These are phyloP conservation scores for Tulasnella sp. DNA, from an alignment of 768 basidiomycete genomes.

Conservation along the genomic window DNA sequence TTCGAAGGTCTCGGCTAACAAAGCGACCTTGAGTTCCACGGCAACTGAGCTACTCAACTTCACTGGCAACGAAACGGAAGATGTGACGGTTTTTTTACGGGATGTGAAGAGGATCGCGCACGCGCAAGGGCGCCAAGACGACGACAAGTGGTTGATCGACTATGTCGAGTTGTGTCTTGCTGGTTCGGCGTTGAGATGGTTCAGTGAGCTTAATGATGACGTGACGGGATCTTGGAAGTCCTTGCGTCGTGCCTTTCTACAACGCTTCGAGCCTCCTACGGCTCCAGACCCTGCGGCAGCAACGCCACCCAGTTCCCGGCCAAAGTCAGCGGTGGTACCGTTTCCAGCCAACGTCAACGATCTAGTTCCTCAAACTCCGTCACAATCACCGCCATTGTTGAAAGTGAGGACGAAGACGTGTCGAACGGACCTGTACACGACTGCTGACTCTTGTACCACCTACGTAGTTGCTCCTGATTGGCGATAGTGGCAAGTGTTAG, in stretches of 20 bases:
- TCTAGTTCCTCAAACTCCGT: too few relatives aligned
- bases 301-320: too few relatives aligned
- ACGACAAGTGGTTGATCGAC: not conserved
- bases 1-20: too few relatives aligned
- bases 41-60: not conserved
- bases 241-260: not conserved
- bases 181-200: not conserved
- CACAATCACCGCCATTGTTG: too few relatives aligned
- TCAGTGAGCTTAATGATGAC: not conserved
- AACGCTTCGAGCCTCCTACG: too few relatives aligned
- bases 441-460: too few relatives aligned
- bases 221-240: not conserved
- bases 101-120: not conserved
- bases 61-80: not conserved
- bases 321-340: too few relatives aligned
- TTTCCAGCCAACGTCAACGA: too few relatives aligned
- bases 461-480: constrained; percentile 79
- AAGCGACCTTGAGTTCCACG: too few relatives aligned
- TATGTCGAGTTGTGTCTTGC: not conserved
- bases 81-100: not conserved
- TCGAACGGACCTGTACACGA: too few relatives aligned
- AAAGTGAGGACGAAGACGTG: too few relatives aligned
- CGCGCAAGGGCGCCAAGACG: not conserved
- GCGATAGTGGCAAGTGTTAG: constrained; percentile 66
- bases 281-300: too few relatives aligned